Evolutionary conservation across 371 early-diverging fungal genomes (phyloP).

Genomic region (Thermomucor indicae-seudaticae): DNA sequence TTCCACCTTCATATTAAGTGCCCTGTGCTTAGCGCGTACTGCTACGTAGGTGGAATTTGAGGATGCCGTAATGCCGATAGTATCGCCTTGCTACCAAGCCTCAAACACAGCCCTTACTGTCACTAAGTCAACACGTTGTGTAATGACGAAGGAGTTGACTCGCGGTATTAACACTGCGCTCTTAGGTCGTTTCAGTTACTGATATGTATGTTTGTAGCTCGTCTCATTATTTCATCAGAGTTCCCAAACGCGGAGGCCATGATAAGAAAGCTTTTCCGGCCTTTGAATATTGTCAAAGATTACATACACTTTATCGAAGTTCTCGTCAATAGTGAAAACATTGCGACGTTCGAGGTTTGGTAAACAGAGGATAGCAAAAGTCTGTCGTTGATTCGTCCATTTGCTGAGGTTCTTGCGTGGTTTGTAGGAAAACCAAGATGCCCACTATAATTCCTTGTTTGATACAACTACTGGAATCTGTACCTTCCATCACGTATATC

Average conservation of each 20-base stretch:
- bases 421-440: too few species aligned
- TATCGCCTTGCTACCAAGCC: slow-evolving; percentile 40
- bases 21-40: too few species aligned
- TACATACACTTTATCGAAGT: slow-evolving; percentile 22
- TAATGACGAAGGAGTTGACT: slow-evolving; percentile 24
- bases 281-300: slow-evolving; percentile 11
- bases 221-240: too few species aligned
- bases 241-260: slow-evolving; percentile 4
- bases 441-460: slow-evolving; percentile 23
- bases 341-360: slow-evolving; percentile 25
- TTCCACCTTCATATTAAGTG: too few species aligned
- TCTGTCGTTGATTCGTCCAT: too few species aligned
- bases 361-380: slow-evolving; percentile 2
- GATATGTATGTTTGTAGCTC: too few species aligned
- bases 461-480: slow-evolving; percentile 17
- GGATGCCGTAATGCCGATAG: slow-evolving; percentile 32
- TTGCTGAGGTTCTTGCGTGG: too few species aligned
- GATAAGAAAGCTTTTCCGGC: slow-evolving; percentile 17
- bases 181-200: too few species aligned
- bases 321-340: slow-evolving; percentile 10
- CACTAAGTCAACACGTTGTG: slow-evolving; percentile 21
- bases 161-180: slow-evolving; percentile 31
- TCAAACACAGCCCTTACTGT: slow-evolving; percentile 23
- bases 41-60: slow-evolving; percentile 16
- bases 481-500: slow-evolving; percentile 8